Conservation (phyloP, 495 filamentous ascomycete genomes). For the Penicillium diatomitis region DNA sequence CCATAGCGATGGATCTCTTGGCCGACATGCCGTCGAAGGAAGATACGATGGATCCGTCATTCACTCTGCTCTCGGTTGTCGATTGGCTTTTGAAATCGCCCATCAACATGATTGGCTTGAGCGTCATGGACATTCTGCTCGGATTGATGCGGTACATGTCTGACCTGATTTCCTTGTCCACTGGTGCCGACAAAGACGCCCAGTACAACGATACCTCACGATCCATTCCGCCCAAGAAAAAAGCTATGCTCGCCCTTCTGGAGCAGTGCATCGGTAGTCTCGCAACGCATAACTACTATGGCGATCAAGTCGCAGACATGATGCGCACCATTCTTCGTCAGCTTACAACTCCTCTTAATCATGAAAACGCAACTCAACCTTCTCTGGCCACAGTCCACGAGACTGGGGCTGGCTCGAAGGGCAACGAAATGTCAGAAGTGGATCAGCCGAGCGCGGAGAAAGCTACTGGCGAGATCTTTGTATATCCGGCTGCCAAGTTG, state of each 20-base stretch:
- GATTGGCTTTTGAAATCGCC: constrained; percentile 74
- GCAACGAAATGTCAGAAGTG: neutral
- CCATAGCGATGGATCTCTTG: constrained; percentile 68
- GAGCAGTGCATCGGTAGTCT: constrained; percentile 73
- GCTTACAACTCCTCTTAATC: constrained; percentile 53
- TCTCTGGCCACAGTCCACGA: constrained; percentile 35
- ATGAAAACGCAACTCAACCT: constrained; percentile 26
- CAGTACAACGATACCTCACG: constrained; percentile 14
- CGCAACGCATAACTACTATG: constrained; percentile 91
- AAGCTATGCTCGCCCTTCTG: constrained; percentile 54
- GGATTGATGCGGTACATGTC: constrained; percentile 74
- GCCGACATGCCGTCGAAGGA: constrained; percentile 54
- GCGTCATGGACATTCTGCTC: constrained; percentile 82
- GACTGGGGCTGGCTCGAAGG: constrained; percentile 7
- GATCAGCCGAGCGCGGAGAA: constrained; percentile 18
- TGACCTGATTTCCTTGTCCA: constrained; percentile 56
- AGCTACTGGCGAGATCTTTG: constrained; percentile 46
- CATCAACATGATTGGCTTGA: constrained; percentile 87
- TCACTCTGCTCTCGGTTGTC: constrained; percentile 63
- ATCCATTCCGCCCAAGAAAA: constrained; percentile 33
- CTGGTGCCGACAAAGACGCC: constrained; percentile 20
- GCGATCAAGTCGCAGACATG: constrained; percentile 90
- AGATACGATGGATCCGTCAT: constrained; percentile 56
- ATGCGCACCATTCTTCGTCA: constrained; percentile 66
- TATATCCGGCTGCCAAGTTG: constrained; percentile 61